Evolutionary conservation across 257 asterid genomes (phyloP).

Genomic region (Salvia splendens): DNA sequence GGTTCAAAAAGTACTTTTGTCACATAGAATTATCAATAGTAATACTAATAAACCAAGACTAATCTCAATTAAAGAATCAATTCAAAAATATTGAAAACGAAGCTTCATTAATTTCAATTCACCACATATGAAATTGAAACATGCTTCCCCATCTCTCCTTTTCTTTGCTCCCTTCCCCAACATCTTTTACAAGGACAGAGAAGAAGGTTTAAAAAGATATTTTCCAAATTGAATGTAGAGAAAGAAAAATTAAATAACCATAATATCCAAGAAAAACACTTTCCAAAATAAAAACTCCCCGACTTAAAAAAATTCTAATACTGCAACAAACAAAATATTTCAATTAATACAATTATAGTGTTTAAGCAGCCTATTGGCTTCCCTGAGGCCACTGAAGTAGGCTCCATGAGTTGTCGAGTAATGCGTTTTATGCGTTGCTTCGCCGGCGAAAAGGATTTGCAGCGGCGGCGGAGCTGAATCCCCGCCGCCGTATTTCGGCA

Average conservation of each 20-base stretch:
- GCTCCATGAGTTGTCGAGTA: conserved; percentile 98
- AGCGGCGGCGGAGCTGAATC: conserved; percentile 33
- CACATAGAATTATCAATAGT: too few species aligned
- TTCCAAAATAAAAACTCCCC: background rate
- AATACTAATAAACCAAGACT: too few species aligned
- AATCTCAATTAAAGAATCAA: background rate
- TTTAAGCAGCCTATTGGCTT: conserved; percentile 86
- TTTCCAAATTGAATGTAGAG: conserved; percentile 36
- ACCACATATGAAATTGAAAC: conserved; percentile 22
- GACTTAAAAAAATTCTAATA: conserved; percentile 28
- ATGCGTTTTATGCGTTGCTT: conserved; percentile 78
- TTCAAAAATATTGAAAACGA: conserved; percentile 7
- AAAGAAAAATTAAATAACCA: conserved; percentile 29
- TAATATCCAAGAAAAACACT: conserved; percentile 12
- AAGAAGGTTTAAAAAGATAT: conserved; percentile 18
- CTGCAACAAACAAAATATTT: conserved; percentile 35
- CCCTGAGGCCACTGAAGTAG: conserved; percentile 83
- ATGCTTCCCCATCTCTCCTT: conserved; percentile 37
- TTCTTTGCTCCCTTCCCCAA: conserved; percentile 19
- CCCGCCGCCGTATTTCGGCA: conserved; percentile 41
- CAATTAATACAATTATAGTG: conserved; percentile 48
- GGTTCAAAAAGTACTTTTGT: too few species aligned
- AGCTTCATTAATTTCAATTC: conserved; percentile 32
- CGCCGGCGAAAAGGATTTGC: conserved; percentile 86
- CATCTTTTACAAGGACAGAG: background rate